Conservation (phyloP, 2,329 filamentous ascomycete genomes). For the Xylariaceae sp. region DNA sequence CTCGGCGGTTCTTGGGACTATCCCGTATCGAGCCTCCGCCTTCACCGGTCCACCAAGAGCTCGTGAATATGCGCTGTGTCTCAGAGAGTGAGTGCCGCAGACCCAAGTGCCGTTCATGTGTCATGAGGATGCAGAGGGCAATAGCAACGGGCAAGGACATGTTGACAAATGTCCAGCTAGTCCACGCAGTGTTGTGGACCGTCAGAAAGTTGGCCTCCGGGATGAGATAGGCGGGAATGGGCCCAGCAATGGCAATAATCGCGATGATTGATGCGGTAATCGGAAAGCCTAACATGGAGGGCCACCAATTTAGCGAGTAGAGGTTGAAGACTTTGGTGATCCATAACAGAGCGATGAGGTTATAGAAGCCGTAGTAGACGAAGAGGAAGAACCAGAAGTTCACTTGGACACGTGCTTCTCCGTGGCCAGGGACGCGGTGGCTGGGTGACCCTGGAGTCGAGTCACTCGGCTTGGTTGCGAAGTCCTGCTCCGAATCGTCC, state of each 20-base stretch:
- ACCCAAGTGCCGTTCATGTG: conserved; percentile 57
- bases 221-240: conserved; percentile 55
- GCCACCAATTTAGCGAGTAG: conserved; percentile 69
- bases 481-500: conserved; percentile 36
- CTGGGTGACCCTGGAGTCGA: conserved; percentile 23
- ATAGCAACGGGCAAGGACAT: conserved; percentile 66
- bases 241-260: conserved; percentile 52
- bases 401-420: conserved; percentile 56
- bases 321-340: conserved; percentile 69
- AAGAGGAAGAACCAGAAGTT: conserved; percentile 70
- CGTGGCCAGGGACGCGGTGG: conserved; percentile 54
- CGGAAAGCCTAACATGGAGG: conserved; percentile 57
- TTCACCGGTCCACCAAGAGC: conserved; percentile 61
- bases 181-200: conserved; percentile 62
- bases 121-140: conserved; percentile 58
- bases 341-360: conserved; percentile 61
- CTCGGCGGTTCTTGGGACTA: conserved; percentile 36
- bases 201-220: conserved; percentile 50
- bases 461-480: neutral
- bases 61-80: conserved; percentile 62
- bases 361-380: conserved; percentile 66
- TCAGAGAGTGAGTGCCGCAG: conserved; percentile 58
- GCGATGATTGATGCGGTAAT: conserved; percentile 59
- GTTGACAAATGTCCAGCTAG: conserved; percentile 63
- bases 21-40: conserved; percentile 40